phyloP scores from a whole-genome alignment of 805 yeast species.

The Candida suzukii region DNA sequence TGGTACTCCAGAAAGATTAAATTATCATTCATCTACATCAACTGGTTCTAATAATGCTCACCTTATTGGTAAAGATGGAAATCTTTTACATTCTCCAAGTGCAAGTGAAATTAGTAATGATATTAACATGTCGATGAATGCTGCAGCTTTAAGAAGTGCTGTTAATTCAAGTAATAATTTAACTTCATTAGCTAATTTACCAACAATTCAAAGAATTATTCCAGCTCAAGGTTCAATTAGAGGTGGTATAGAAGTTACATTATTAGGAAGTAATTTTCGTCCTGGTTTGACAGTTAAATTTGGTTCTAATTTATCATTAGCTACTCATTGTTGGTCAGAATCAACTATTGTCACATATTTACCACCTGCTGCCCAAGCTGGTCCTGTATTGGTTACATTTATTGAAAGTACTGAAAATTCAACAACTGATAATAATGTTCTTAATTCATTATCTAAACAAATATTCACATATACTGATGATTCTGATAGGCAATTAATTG shows the following conservation, averaged over 20 bases:
- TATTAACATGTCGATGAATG: neutral
- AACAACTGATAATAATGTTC: slow-evolving; percentile 7
- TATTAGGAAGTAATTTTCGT: slow-evolving; percentile 80
- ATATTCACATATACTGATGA: slow-evolving; percentile 91
- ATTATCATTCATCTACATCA: slow-evolving; percentile 7
- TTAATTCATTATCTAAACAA: slow-evolving; percentile 32
- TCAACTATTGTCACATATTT: slow-evolving; percentile 88
- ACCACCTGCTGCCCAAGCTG: slow-evolving; percentile 86
- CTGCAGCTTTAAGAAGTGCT: neutral
- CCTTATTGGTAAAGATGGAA: neutral
- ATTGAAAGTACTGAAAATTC: slow-evolving; percentile 26
- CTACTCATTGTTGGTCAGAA: slow-evolving; percentile 95
- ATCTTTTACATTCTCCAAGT: neutral
- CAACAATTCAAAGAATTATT: slow-evolving; percentile 76
- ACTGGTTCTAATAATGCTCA: neutral
- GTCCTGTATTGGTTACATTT: slow-evolving; percentile 88
- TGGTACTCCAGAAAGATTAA: slow-evolving; percentile 23
- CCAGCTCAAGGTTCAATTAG: slow-evolving; percentile 95
- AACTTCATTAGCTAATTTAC: slow-evolving; percentile 19
- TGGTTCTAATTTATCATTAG: slow-evolving; percentile 71
- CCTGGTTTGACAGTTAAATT: slow-evolving; percentile 80
- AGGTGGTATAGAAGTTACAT: slow-evolving; percentile 94
- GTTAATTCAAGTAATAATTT: neutral
- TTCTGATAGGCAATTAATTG: slow-evolving; percentile 90
- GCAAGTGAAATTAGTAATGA: neutral